Base-by-base conservation (phyloP, 2,329 filamentous ascomycete genomes). In the Xylariaceae sp. region DNA sequence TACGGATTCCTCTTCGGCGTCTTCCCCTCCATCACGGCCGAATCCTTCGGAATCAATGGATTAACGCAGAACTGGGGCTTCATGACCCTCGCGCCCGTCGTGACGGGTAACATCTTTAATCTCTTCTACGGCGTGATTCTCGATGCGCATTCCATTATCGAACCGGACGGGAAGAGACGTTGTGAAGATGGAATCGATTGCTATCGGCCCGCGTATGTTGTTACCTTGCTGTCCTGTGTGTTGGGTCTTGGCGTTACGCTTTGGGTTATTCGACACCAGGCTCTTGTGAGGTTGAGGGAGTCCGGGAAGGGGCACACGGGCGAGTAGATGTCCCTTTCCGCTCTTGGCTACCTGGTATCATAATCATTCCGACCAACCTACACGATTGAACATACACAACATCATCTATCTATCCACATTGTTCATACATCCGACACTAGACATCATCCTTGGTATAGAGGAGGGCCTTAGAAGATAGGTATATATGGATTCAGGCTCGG, bases 1-100 rank as follows among this genome's bases (percentile, higher is more conserved):
- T 99, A 99, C 72, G 94, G 94, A 2, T 90, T 96, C 65, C 80
- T 97, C 0, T 97, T 97, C 66, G 94, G 94, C 39, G 92, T 96
- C 17, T 96, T 90, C 73, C 94, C 94, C 0, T 92, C 92, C 10
- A 85, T 97, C 15, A 84, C 90, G 8, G 91, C 92, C 5, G 92
- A 97, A 72, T 88, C 88, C 0, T 99, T 99, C 72, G 94, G 94
- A 6, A 88, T 97, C 30, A 83, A 88, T 62, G 93, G 92, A 1
- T 80, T 99, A 51, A 92, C 88, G 57, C 90, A 96, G 71, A 99
- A 97, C 70, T 99, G 94, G 93, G 94, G 94, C 11, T 88, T 89
- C 67, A 95, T 99, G 86, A 97, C 91, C 0, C 78, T 97, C 52
- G 88, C 90, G 2, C 92, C 93, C 0, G 90, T 96, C 2, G 75